Conservation (phyloP, 306 rosid species). For the Datisca glomerata region DNA sequence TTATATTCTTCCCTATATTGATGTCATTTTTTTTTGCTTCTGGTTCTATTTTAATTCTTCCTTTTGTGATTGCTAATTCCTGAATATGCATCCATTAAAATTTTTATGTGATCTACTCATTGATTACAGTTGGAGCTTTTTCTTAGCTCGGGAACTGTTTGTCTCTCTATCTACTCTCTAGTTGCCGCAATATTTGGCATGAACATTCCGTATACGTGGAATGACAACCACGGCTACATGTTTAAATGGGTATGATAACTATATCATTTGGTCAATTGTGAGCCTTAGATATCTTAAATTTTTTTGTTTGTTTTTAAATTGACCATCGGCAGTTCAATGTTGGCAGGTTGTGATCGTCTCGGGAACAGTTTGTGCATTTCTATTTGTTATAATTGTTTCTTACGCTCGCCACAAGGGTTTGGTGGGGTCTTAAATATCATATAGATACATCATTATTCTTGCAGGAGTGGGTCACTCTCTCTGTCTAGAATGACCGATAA, state of each 20-base stretch:
- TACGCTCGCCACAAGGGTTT: slow-evolving; percentile 61
- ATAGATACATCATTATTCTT: too few relatives aligned
- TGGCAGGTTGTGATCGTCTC: slow-evolving; percentile 42
- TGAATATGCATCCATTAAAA: too few relatives aligned
- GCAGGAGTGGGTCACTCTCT: too few relatives aligned
- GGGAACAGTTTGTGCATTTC: slow-evolving; percentile 11
- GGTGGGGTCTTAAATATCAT: slow-evolving; percentile 48
- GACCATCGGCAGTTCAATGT: background rate
- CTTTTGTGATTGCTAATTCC: too few relatives aligned
- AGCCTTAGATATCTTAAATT: background rate
- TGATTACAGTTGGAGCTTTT: slow-evolving; percentile 74
- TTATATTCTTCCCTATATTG: slow-evolving; percentile 9
- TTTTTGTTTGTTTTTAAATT: background rate
- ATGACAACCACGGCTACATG: slow-evolving; percentile 23
- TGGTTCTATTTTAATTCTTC: background rate
- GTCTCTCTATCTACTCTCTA: slow-evolving; percentile 39
- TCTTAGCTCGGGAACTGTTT: slow-evolving; percentile 50
- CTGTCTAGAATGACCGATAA: too few relatives aligned
- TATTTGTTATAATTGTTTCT: slow-evolving; percentile 24
- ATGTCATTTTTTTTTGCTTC: slow-evolving; percentile 1
- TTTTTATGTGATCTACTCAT: slow-evolving; percentile 4
- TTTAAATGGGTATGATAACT: slow-evolving; percentile 64
- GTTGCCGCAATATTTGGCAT: slow-evolving; percentile 56
- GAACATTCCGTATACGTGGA: slow-evolving; percentile 63
- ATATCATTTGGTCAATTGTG: background rate